Evolutionary conservation across 75 land plant species (phyloP), one percentile per base, ranked within the genome.

Genomic region (Larix kaempferi): DNA sequence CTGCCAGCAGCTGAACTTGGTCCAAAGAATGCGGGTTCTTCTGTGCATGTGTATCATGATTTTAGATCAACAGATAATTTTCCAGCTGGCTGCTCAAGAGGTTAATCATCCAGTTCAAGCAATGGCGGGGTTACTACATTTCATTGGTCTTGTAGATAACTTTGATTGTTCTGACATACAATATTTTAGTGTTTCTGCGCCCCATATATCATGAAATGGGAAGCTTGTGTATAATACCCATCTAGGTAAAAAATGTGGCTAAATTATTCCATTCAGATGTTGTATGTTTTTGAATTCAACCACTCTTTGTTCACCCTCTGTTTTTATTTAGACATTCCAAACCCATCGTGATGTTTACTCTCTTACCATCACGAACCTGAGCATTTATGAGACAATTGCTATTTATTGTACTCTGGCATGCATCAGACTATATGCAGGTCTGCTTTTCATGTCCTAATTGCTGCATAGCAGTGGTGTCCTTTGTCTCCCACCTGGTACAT

Each of bases 131-230:
- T 37, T 69, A 11, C 23, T 69, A 69, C 21, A 69, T 69, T 41
- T 69, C 49, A 39, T 69, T 69, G 54, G 73, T 69, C 25, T 69
- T 69, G 72, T 69, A 69, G 72, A 69, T 69, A 69, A 69, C n/a
- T 69, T 41, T 21, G 73, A 11, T 21, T 37, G 52, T 39, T 41
- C 41, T 23, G n/a, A 69, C 65, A 62, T 62, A 12, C 3, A 69
- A 41, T 17, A 0, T 39, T 67, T 39, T 69, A 69, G 8, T 44
- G 41, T 69, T 35, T 16, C 73, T 69, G 17, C 12, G 23, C 73
- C 49, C 25, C 41, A n/a, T 21, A 39, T 69, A 6, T 69, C 52
- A 69, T 35, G 25, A 69, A 69, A n/a, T 39, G 23, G 25, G 73
- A 69, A 69, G 44, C 73, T 8, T 22, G 25, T 69, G 73, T 69